Evolutionary conservation across 345 rosid genomes (phyloP), one percentile per base, ranked within the genome.

Genomic region (Citrus medica): DNA sequence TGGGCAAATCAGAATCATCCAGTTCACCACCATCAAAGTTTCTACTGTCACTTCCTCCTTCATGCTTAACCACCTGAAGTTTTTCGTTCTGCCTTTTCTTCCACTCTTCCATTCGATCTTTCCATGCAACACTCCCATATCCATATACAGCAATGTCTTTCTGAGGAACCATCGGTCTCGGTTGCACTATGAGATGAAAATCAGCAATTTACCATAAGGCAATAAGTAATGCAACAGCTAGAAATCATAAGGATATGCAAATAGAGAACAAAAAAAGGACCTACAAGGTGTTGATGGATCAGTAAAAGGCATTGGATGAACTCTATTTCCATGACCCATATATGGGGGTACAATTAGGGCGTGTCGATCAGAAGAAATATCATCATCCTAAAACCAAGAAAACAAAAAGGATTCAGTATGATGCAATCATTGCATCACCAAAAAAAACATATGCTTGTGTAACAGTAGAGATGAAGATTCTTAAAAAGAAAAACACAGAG

Each of bases 51-150:
- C 79, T 81, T 77, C 88, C 95, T 78, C 97, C 97, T 84, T 87
- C 86, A 62, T 93, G 98, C 75, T 90, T 90, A 79, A 95, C 88
- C 60, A 95, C 92, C 82, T 92, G 98, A 85, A 92, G 93, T 75
- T 88, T 95, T 48, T 91, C 95, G 9, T 83, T 88, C 83, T 95
- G 95, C 73, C 92, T 86, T 84, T 81, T 91, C 90, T 89, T 92
- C 99, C 99, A 93, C 9, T 91, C 93, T 81, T 93, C 98, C 94
- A 95, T 91, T 74, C 97, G 88, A 55, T 91, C 94, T 75, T 95
- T 95, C 98, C 98, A 95, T n/a, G 98, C 98, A 48, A 95, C 98
- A 75, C 98, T 95, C 55, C 98, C 98, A 72, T 93, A 93, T 32
- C 98, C 98, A 84, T 93, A 95, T 5, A 89, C 91, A 5, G 97